Evolutionary conservation across 2,329 filamentous ascomycete species (phyloP).

Genomic region (Curvularia verruculosa): DNA sequence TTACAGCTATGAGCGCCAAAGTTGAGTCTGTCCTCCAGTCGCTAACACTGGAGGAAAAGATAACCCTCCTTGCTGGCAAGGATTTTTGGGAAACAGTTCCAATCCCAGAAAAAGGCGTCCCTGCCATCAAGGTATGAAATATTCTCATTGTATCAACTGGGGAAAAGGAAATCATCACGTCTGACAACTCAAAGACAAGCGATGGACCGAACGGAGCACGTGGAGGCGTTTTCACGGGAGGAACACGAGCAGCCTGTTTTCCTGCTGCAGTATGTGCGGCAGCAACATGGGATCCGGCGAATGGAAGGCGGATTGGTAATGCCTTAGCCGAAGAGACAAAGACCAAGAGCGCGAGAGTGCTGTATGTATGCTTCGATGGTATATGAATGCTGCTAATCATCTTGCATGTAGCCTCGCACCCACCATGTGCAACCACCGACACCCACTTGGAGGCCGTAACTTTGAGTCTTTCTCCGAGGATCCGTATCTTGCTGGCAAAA

Average conservation of each 20-base stretch:
- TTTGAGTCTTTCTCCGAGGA: conserved; percentile 79
- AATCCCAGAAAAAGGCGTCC: conserved; percentile 64
- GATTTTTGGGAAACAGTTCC: conserved; percentile 74
- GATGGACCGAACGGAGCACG: conserved; percentile 74
- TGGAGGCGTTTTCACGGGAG: conserved; percentile 68
- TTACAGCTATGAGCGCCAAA: conserved; percentile 28
- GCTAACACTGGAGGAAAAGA: conserved; percentile 46
- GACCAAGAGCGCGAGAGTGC: conserved; percentile 73
- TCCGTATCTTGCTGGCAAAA: conserved; percentile 69
- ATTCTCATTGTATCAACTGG: too few species aligned
- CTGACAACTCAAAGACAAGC: conserved; percentile 54
- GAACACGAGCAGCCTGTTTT: conserved; percentile 70
- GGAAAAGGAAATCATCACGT: not conserved
- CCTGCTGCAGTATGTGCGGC: conserved; percentile 72
- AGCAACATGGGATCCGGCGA: conserved; percentile 74
- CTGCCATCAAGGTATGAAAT: conserved; percentile 58
- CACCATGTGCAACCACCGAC: conserved; percentile 80
- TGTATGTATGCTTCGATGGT: conserved; percentile 47
- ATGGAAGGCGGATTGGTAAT: conserved; percentile 61
- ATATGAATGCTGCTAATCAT: conserved; percentile 1
- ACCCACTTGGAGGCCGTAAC: conserved; percentile 78
- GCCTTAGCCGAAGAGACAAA: conserved; percentile 73
- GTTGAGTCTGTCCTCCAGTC: conserved; percentile 40
- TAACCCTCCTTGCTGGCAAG: conserved; percentile 44
- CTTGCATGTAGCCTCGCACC: conserved; percentile 63